A percentile compares a stretch with the other conserved stretches of the same genome.
Evolutionary conservation across 2,329 filamentous ascomycete genomes (phyloP).

Genomic region (Westerdykella ornata): DNA sequence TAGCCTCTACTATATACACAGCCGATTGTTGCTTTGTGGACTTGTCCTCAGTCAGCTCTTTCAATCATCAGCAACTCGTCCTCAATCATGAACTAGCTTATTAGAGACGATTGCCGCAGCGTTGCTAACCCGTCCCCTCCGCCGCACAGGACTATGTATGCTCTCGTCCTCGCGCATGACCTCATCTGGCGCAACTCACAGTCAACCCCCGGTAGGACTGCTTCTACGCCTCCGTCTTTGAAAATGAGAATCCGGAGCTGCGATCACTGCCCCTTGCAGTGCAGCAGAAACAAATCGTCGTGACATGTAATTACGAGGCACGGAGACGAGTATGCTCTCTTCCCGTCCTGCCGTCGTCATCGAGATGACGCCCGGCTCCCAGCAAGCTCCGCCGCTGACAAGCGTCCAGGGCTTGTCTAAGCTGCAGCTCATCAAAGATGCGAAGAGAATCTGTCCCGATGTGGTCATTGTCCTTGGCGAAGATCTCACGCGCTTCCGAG

Average conservation of each 20-base stretch:
- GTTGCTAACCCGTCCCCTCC: constrained; percentile 17
- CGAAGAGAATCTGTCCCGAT: constrained; percentile 72
- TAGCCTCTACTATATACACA: constrained; percentile 8
- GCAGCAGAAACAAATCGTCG: constrained; percentile 82
- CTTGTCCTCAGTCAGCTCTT: not conserved
- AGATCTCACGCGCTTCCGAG: constrained; percentile 64
- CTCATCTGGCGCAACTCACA: constrained; percentile 13
- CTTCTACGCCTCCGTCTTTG: constrained; percentile 90
- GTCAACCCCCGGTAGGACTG: constrained; percentile 57
- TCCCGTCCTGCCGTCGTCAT: not conserved
- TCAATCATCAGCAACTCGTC: constrained; percentile 2
- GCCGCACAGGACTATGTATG: constrained; percentile 31
- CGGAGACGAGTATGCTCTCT: constrained; percentile 49
- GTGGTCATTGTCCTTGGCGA: constrained; percentile 80
- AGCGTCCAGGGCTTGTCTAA: constrained; percentile 56
- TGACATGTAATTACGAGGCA: constrained; percentile 72
- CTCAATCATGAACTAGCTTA: not conserved
- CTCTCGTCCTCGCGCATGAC: constrained; percentile 4
- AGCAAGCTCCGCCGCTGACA: constrained; percentile 16
- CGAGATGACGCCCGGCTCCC: not conserved
- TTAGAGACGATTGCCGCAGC: constrained; percentile 3
- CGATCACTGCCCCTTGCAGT: constrained; percentile 71
- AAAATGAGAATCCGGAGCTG: constrained; percentile 69
- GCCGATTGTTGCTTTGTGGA: constrained; percentile 1
- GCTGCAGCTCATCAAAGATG: constrained; percentile 77